Evolutionary conservation across 352 stramenopile genomes (phyloP).

Genomic region (Globisporangium irregulare): DNA sequence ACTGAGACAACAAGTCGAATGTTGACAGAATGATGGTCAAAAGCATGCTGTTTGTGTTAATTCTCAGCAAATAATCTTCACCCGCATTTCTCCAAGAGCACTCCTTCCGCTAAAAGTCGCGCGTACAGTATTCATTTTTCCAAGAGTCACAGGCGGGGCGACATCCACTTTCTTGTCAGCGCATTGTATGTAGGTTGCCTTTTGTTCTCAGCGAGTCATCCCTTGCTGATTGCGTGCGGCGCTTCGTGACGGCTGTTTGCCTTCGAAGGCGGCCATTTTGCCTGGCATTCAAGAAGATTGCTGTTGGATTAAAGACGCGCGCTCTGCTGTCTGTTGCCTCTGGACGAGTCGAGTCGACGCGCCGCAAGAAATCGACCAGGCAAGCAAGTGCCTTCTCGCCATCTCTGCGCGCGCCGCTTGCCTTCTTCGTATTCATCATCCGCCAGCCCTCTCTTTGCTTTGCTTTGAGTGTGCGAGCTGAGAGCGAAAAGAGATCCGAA

Average conservation of each 20-base stretch:
- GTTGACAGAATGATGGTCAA: background rate
- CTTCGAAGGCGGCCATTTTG: background rate
- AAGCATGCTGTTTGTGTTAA: background rate
- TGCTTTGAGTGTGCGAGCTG: background rate
- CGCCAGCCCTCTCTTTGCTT: background rate
- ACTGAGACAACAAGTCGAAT: background rate
- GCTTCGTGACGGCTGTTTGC: background rate
- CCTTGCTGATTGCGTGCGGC: background rate
- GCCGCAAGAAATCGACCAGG: background rate
- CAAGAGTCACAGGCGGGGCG: conserved; percentile 2
- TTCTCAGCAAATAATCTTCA: background rate
- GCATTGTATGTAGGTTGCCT: conserved; percentile 4
- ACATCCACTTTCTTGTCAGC: background rate
- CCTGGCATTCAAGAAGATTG: conserved; percentile 9
- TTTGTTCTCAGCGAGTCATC: conserved; percentile 5
- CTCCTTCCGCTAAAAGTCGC: background rate
- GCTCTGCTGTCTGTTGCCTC: background rate
- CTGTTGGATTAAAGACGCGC: background rate
- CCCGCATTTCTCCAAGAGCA: background rate
- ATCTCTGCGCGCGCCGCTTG: background rate
- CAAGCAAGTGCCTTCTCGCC: background rate
- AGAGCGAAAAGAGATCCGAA: background rate
- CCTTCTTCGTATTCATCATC: background rate
- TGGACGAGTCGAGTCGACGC: background rate
- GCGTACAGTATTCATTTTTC: background rate